Evolutionary conservation across 139 green algal genomes (phyloP).

Genomic region (Desmodesmus armatus): DNA sequence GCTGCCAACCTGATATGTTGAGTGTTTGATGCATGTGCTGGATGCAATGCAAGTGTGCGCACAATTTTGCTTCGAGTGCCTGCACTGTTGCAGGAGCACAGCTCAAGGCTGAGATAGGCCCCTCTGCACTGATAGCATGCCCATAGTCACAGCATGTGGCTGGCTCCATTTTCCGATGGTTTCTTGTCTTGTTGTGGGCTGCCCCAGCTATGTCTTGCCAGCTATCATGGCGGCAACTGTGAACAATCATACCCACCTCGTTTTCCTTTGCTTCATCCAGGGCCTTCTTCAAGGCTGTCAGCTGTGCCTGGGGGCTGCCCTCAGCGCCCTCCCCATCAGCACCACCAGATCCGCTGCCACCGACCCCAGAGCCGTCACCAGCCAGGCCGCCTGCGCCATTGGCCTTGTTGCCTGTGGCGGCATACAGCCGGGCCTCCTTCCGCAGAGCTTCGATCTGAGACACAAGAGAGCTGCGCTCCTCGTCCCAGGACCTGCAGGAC

Average conservation of each 20-base stretch:
- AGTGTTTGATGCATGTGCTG: no score
- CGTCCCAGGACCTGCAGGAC: slow-evolving; percentile 69
- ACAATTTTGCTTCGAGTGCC: no score
- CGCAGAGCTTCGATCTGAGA: slow-evolving; percentile 59
- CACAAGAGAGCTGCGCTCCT: slow-evolving; percentile 58
- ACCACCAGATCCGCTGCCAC: not conserved
- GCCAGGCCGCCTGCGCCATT: not conserved
- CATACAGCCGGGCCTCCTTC: slow-evolving; percentile 29
- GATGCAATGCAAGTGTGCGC: no score
- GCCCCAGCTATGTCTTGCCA: no score
- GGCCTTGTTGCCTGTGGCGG: not conserved
- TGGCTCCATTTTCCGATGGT: no score
- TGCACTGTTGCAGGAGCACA: no score
- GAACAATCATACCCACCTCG: slow-evolving; percentile 55
- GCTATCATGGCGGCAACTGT: no score
- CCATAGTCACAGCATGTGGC: no score
- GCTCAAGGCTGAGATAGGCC: no score
- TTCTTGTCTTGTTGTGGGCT: no score
- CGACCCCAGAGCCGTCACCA: not conserved
- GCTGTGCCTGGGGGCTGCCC: slow-evolving; percentile 39
- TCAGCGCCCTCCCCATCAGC: not conserved
- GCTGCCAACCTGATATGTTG: no score
- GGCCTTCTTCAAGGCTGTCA: slow-evolving; percentile 46
- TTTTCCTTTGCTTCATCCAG: slow-evolving; percentile 63
- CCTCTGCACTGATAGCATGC: no score